Evolutionary conservation across 345 rosid genomes (phyloP), one percentile per base, ranked within the genome.

Genomic region (Salix udensis): DNA sequence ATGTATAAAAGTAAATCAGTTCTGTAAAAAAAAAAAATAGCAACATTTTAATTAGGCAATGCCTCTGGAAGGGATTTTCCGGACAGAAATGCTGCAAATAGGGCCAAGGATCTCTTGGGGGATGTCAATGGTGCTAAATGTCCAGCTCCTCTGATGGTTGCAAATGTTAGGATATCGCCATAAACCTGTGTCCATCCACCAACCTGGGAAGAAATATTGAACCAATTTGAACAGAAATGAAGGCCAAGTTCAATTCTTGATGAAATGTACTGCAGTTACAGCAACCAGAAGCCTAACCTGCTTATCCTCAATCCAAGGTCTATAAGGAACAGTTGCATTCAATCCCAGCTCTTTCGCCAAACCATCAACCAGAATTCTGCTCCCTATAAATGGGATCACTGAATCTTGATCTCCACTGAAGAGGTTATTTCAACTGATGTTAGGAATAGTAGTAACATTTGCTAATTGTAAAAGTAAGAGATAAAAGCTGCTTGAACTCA

Each of bases 391-490:
- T 44, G 74, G 78, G 18, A 79, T 18, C 1, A 44, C 74, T 9
- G 81, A 67, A 73, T 78, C 81, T 61, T 78, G 81, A 53, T 78
- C 81, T 46, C 81, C 80, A 52, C 80, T 78, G 76, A 31, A 50
- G 9, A 21, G 9, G 21, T 26, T 10, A 8, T 19, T 39, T 62
- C 69, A 73, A 61, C 24, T 64, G 2, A 10, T 28, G 31, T 28
- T 24, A 62, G 3, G 14, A 23, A 9, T 13, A 4, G 5, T 26
- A 8, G 26, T 24, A 23, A 42, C 18, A 14, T 71, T 28, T 31
- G 42, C 24, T 16, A 16, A 50, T 34, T 42, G 14, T 36, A 28
- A 72, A 28, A 72, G 5, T 42, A 60, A 62, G 23, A 40, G 16
- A 72, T 72, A 9, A 36, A 72, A 15, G 7, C 7, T 2, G 28